Base-by-base conservation (phyloP, 129 eudicot genomes). In the Flaveria linearis region DNA sequence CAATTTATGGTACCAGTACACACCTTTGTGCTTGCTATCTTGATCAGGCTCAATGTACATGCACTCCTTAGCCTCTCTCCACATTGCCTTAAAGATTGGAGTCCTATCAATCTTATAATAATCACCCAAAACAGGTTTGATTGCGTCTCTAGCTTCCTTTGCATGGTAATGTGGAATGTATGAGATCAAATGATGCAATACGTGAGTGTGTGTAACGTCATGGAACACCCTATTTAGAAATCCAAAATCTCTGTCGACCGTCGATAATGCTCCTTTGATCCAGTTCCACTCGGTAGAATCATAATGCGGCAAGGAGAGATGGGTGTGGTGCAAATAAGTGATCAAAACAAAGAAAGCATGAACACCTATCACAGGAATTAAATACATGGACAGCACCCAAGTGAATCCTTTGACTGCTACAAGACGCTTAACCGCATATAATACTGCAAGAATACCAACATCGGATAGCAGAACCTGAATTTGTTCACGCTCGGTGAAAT, bases 271-370 rank as follows among this genome's bases (percentile, higher is more conserved):
- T 9, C 65, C 65, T 57, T 57, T 57, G 14, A 57, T 58, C 41
- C 66, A 60, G 16, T 23, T 25, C 66, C 66, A 60, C 3, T 60
- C 41, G 17, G 66, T 60, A 1, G 66, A 60, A 13, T 60, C 66
- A 5, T 60, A 60, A 60, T 60, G 66, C 0, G 66, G 66, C 53
- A 72, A 33, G 0, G 76, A 72, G 17, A 72, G 76, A 72, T 72
- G 76, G 1, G 76, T 72, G 53, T 72, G 76, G 20, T 72, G 76
- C 76, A 72, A 55, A n/a, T 72, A 72, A 2, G 76, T 72, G 17
- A 72, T 72, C 3, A 53, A 5, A 13, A 72, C 76, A 4, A 72
- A 52, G 30, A 72, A 14, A 14, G 64, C 50, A 33, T 72, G 63
- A 0, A 72, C 76, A 0, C 63, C 76, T 16, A 72, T 18, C 30